Evolutionary conservation across 2,329 filamentous ascomycete species (phyloP), one percentile per base, ranked within the genome.

Genomic region (Dactylellina sp.): DNA sequence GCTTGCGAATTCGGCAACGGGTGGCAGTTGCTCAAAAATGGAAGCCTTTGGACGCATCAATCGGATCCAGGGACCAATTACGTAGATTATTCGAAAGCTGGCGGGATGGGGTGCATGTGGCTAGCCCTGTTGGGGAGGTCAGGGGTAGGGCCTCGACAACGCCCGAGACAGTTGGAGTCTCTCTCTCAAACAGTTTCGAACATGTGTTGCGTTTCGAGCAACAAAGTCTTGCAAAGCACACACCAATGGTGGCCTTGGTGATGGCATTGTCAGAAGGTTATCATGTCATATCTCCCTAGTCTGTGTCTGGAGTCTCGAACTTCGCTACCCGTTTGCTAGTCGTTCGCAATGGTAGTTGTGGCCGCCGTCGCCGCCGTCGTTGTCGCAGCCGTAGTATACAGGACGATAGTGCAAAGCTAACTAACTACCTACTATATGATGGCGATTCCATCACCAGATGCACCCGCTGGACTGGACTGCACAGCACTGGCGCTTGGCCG

Each of bases 121-220:
- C 52, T 47, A 52, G 24, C 47, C 47, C 11, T 32, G 37, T 25
- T 18, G 32, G 37, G 40, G 7, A 18, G n/a, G 40, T 20, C 50
- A 71, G 59, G 57, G 56, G 57, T 44, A n/a, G 20, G 46, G 39
- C 35, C 44, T 42, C 44, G 46, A 72, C 50, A 64, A 44, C 24
- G 18, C 37, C 46, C 68, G 68, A 72, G 60, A 72, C 68, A 53
- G 32, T 50, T 37, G 55, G 37, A 20, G 52, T 70, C 53, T 70
- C 68, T 60, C 35, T 50, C 46, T 72, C 60, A 72, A 65, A 72
- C 68, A 32, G 61, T 63, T 72, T 65, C 50, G 68, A 42, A 44
- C 52, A 16, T 35, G 28, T 44, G 62, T 60, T 65, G 52, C 47
- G 62, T 66, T 66, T 66, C 62, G 62, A 44, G 40, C 32, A 35